Conservation (phyloP, 129 eudicot species). For the Chrysanthemum seticuspe region DNA sequence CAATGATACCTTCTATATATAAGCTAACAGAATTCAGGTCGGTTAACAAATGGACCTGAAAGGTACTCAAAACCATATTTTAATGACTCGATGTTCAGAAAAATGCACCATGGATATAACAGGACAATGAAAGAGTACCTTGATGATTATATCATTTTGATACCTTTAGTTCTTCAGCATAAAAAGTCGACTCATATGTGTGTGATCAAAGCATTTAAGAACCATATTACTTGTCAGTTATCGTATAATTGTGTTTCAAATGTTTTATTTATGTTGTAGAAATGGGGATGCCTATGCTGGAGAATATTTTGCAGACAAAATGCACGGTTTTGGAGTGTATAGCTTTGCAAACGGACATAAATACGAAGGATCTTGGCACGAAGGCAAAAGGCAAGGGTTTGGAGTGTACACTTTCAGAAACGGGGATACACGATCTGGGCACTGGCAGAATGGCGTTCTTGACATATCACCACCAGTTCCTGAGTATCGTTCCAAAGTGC, state of each 20-base stretch:
- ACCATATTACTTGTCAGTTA: not conserved
- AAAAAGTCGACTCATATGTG: not conserved
- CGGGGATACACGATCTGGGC: constrained; percentile 88
- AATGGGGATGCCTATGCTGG: constrained; percentile 88
- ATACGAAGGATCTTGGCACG: constrained; percentile 98
- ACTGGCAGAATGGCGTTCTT: constrained; percentile 84
- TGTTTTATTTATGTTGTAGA: constrained; percentile 29
- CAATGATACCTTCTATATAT: too few species aligned
- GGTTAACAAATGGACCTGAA: too few species aligned
- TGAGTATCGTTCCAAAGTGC: constrained; percentile 76
- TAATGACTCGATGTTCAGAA: not conserved
- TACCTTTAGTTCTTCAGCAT: not conserved
- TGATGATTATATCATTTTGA: not conserved
- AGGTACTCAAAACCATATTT: too few species aligned
- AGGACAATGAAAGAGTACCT: not conserved
- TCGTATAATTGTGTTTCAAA: not conserved
- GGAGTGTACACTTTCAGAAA: constrained; percentile 87
- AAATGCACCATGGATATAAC: too few species aligned
- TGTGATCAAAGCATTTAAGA: not conserved
- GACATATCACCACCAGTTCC: constrained; percentile 63
- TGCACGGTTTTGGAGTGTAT: constrained; percentile 94
- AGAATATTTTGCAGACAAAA: constrained; percentile 94
- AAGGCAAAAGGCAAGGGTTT: constrained; percentile 93
- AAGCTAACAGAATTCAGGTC: too few species aligned
- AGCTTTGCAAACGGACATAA: constrained; percentile 74